These are phyloP conservation scores for Amanita exitialis DNA, from an alignment of 768 basidiomycete genomes.

Conservation along the genomic window DNA sequence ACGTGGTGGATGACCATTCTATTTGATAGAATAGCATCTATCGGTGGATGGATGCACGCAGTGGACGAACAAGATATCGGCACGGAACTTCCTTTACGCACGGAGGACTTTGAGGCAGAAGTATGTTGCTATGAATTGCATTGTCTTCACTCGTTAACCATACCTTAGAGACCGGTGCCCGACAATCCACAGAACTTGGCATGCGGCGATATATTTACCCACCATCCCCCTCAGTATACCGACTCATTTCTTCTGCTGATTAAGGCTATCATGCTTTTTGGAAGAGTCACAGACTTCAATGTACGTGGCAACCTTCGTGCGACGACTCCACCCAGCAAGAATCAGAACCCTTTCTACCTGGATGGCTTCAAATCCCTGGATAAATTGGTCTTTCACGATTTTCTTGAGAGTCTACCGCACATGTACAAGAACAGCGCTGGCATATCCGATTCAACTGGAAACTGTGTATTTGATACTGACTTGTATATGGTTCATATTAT, in stretches of 20 bases:
- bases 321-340: slow-evolving; percentile 56
- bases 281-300: slow-evolving; percentile 77
- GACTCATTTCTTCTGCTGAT: slow-evolving; percentile 76
- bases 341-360: slow-evolving; percentile 60
- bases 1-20: slow-evolving; percentile 91
- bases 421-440: slow-evolving; percentile 54
- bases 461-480: slow-evolving; percentile 64
- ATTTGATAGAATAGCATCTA: slow-evolving; percentile 74
- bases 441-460: slow-evolving; percentile 49
- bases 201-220: slow-evolving; percentile 53
- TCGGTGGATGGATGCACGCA: slow-evolving; percentile 81
- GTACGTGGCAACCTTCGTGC: slow-evolving; percentile 65
- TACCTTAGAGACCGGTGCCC: slow-evolving; percentile 41
- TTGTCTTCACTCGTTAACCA: not conserved
- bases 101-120: slow-evolving; percentile 67
- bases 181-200: slow-evolving; percentile 72
- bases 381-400: slow-evolving; percentile 52
- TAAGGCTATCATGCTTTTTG: slow-evolving; percentile 80
- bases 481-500: slow-evolving; percentile 81
- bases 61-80: slow-evolving; percentile 79
- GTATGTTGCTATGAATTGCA: slow-evolving; percentile 28
- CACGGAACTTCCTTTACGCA: slow-evolving; percentile 71
- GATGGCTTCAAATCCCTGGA: slow-evolving; percentile 66
- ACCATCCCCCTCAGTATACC: slow-evolving; percentile 67
- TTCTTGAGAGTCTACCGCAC: slow-evolving; percentile 62